phyloP scores from a whole-genome alignment of 2,329 filamentous ascomycete genomes.

The Colletotrichum lupini region DNA sequence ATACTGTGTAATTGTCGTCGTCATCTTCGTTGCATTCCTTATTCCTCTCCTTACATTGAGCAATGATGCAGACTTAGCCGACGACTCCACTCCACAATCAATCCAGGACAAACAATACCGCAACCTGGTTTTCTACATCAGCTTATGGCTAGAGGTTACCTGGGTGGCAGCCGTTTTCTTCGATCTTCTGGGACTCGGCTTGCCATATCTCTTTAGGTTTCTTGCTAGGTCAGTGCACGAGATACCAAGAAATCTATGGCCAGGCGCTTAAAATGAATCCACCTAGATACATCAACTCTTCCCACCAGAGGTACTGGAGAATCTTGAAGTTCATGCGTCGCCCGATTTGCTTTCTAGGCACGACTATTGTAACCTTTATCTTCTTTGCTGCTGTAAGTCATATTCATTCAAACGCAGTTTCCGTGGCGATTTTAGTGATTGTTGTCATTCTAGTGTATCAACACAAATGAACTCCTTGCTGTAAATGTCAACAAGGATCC shows the following conservation, averaged over 20 bases:
- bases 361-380: slow-evolving; percentile 31
- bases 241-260: no score
- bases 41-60: slow-evolving; percentile 37
- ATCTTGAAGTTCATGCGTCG: slow-evolving; percentile 39
- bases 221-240: slow-evolving; percentile 37
- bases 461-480: slow-evolving; percentile 31
- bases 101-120: slow-evolving; percentile 31
- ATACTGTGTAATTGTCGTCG: slow-evolving; percentile 34
- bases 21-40: slow-evolving; percentile 36
- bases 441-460: slow-evolving; percentile 31
- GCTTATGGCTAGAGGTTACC: slow-evolving; percentile 37
- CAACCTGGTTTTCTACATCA: slow-evolving; percentile 40
- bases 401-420: no score
- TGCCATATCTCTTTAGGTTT: slow-evolving; percentile 42
- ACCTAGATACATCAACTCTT: slow-evolving; percentile 43
- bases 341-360: slow-evolving; percentile 39
- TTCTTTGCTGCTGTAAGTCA: slow-evolving; percentile 34
- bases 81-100: slow-evolving; percentile 12
- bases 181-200: slow-evolving; percentile 35
- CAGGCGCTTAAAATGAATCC: no score
- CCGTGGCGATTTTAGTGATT: neutral
- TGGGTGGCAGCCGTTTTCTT: slow-evolving; percentile 39
- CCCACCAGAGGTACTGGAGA: slow-evolving; percentile 43
- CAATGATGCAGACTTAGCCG: slow-evolving; percentile 30
- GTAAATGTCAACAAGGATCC: slow-evolving; percentile 33